Evolutionary conservation across 495 filamentous ascomycete genomes (phyloP).

Genomic region (Trichodelitschia bisporula): DNA sequence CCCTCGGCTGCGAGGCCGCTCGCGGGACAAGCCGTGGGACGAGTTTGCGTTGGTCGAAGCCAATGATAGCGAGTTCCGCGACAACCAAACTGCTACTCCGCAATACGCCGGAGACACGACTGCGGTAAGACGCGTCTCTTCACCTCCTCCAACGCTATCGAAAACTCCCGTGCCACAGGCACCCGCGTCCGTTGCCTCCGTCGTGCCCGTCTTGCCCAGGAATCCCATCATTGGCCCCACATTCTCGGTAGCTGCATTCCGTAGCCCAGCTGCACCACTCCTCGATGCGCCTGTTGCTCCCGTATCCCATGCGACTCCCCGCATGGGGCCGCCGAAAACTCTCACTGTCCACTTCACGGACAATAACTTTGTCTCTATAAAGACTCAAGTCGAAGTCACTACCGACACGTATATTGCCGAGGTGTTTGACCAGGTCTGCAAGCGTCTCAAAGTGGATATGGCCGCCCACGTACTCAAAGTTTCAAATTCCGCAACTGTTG

Average conservation of each 20-base stretch:
- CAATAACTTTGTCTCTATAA: conserved; percentile 21
- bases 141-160: too few species aligned
- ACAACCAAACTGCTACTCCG: conserved; percentile 55
- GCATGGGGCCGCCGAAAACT: conserved; percentile 60
- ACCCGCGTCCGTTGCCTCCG: conserved; percentile 1
- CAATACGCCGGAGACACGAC: conserved; percentile 34
- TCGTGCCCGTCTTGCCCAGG: neutral
- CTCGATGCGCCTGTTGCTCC: conserved; percentile 17
- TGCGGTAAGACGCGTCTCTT: too few species aligned
- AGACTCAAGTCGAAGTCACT: conserved; percentile 39
- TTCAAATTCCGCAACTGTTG: conserved; percentile 57
- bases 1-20: conserved; percentile 37
- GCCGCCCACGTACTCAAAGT: conserved; percentile 74
- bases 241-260: conserved; percentile 1
- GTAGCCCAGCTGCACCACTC: conserved; percentile 19
- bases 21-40: conserved; percentile 67
- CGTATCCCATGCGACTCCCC: conserved; percentile 30
- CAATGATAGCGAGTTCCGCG: conserved; percentile 44
- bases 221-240: neutral
- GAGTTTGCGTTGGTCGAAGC: conserved; percentile 83
- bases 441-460: conserved; percentile 74
- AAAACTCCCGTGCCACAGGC: conserved; percentile 12
- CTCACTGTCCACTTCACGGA: conserved; percentile 68
- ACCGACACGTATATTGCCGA: conserved; percentile 91
- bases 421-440: conserved; percentile 73